Percentiles rank a stretch among this genome's conserved stretches.
Evolutionary conservation across 371 early-diverging fungal species (phyloP).

Genomic region (Mortierella sp.): DNA sequence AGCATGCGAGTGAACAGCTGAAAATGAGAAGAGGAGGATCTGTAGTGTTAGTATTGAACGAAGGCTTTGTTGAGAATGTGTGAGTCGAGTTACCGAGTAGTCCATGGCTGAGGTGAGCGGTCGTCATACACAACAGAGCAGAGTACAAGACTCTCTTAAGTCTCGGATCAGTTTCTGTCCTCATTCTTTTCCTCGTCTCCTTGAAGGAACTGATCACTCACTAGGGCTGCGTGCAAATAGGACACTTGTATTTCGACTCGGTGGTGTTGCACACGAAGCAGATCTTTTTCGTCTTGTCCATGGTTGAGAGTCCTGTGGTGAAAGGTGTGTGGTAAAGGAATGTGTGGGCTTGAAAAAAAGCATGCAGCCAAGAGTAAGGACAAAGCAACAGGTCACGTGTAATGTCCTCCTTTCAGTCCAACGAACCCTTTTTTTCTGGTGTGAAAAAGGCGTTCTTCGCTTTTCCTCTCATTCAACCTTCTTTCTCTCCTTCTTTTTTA

Average conservation of each 20-base stretch:
- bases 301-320: background rate
- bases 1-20: slow-evolving; percentile 54
- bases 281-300: slow-evolving; percentile 55
- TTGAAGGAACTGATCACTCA: slow-evolving; percentile 16
- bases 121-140: background rate
- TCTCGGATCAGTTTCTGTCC: background rate
- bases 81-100: background rate
- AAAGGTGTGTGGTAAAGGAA: background rate
- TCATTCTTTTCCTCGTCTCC: background rate
- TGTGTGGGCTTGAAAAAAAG: background rate
- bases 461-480: background rate
- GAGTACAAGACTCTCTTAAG: background rate
- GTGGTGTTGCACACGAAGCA: slow-evolving; percentile 43
- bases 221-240: slow-evolving; percentile 52
- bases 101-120: background rate
- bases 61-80: background rate
- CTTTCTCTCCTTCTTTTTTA: background rate
- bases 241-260: slow-evolving; percentile 54
- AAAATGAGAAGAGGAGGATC: background rate
- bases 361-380: background rate
- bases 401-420: background rate
- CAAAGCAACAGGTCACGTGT: background rate
- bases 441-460: background rate
- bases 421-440: background rate
- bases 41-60: background rate